Evolutionary conservation across 2,329 filamentous ascomycete species (phyloP).

Genomic region (Epichloe coenophiala): DNA sequence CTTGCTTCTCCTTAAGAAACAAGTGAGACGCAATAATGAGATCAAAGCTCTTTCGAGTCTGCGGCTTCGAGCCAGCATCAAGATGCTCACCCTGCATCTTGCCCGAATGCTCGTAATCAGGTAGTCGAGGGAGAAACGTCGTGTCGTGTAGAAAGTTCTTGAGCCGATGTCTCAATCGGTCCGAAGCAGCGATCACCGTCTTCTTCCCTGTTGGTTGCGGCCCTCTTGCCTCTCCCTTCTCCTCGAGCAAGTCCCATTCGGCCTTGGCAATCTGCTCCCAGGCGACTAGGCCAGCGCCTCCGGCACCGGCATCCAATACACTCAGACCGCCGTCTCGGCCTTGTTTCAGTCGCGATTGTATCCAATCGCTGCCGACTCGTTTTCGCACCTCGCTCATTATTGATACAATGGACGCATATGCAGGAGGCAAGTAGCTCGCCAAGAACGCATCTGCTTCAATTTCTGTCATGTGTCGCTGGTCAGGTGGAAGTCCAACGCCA

Average conservation of each 20-base stretch:
- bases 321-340: conserved; percentile 43
- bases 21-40: conserved; percentile 81
- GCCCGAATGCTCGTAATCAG: conserved; percentile 62
- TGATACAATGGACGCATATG: conserved; percentile 55
- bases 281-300: conserved; percentile 58
- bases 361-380: conserved; percentile 57
- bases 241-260: conserved; percentile 62
- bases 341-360: conserved; percentile 47
- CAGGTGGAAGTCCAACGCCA: conserved; percentile 49
- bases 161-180: conserved; percentile 59
- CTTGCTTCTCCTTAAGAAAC: conserved; percentile 62
- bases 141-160: conserved; percentile 74
- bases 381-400: conserved; percentile 61
- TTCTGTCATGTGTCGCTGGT: conserved; percentile 53
- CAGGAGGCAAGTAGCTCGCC: conserved; percentile 53
- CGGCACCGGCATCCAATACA: conserved; percentile 62
- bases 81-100: conserved; percentile 45
- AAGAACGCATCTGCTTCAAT: conserved; percentile 66
- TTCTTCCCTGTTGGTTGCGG: conserved; percentile 52
- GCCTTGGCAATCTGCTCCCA: conserved; percentile 68
- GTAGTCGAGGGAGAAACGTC: conserved; percentile 82
- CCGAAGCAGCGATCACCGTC: conserved; percentile 67
- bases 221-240: conserved; percentile 29
- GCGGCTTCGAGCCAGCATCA: conserved; percentile 40
- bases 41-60: conserved; percentile 67